A percentile compares a stretch with the other conserved stretches of the same genome.
Conservation (phyloP, 768 basidiomycete genomes). For the Pisolithus sp. region DNA sequence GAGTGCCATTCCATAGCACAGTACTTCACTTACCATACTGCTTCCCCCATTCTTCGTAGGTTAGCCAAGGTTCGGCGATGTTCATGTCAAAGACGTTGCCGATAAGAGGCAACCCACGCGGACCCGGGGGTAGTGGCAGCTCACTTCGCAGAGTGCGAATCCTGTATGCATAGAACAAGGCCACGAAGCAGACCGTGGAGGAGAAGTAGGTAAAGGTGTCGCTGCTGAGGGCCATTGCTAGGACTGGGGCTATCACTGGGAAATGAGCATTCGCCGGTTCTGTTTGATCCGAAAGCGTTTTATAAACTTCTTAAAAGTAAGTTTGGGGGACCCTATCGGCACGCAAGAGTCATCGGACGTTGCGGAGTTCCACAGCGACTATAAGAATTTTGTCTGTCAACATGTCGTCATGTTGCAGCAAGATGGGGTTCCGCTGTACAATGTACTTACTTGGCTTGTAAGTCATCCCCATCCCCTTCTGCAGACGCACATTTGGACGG, state of each 20-base stretch:
- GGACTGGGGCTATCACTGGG: neutral
- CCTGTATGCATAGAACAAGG: neutral
- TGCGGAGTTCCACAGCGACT: no score
- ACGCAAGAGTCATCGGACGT: no score
- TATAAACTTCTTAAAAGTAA: no score
- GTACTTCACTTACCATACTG: conserved; percentile 19
- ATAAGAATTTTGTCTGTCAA: no score
- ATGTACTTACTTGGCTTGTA: no score
- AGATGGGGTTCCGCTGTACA: no score
- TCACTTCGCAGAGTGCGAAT: conserved; percentile 7
- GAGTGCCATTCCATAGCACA: neutral
- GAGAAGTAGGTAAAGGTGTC: neutral
- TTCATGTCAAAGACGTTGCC: conserved; percentile 23
- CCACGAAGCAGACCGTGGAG: neutral
- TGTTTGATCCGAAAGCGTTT: no score
- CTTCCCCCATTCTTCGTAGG: conserved; percentile 27
- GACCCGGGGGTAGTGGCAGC: conserved; percentile 24
- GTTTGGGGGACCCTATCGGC: no score
- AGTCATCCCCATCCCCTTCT: no score
- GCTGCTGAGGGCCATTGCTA: neutral
- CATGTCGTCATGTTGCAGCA: no score
- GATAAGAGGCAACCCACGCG: conserved; percentile 21
- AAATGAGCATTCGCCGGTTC: neutral
- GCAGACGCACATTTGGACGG: no score
- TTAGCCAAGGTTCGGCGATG: conserved; percentile 24